Conservation (phyloP, 257 asterid genomes). For the Solanum chiquidenum region DNA sequence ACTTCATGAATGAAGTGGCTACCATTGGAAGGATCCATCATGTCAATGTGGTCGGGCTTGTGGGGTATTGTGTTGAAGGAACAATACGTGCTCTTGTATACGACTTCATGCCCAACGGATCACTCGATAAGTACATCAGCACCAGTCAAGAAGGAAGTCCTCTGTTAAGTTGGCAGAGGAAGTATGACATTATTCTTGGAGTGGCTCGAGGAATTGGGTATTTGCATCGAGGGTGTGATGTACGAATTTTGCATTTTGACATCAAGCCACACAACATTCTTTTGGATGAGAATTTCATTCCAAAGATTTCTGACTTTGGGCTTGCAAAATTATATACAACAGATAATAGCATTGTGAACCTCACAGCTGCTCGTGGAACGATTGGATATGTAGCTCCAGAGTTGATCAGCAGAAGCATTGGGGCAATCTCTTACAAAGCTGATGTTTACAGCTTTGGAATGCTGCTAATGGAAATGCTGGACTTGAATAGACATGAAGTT, state of each 20-base stretch:
- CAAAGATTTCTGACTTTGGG: background rate
- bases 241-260: background rate
- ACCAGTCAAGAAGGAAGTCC: constrained; percentile 8
- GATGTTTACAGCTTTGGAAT: background rate
- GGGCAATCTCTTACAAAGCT: background rate
- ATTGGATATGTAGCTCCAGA: background rate
- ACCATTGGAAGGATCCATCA: constrained; percentile 49
- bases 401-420: background rate
- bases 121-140: constrained; percentile 28
- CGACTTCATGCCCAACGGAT: constrained; percentile 40
- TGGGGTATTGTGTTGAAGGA: constrained; percentile 31
- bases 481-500: background rate
- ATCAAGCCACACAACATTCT: background rate
- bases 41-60: constrained; percentile 30
- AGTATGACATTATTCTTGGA: constrained; percentile 25
- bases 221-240: background rate
- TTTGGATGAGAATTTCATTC: background rate
- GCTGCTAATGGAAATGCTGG: background rate
- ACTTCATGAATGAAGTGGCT: constrained; percentile 45
- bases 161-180: constrained; percentile 8
- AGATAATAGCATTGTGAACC: background rate
- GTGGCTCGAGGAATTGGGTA: background rate
- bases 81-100: constrained; percentile 33
- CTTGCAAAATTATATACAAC: background rate
- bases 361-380: background rate